A percentile compares a stretch with the other conserved stretches of the same genome.
Conservation (phyloP, 2,329 filamentous ascomycete genomes). For the Penicillium occitanis region DNA sequence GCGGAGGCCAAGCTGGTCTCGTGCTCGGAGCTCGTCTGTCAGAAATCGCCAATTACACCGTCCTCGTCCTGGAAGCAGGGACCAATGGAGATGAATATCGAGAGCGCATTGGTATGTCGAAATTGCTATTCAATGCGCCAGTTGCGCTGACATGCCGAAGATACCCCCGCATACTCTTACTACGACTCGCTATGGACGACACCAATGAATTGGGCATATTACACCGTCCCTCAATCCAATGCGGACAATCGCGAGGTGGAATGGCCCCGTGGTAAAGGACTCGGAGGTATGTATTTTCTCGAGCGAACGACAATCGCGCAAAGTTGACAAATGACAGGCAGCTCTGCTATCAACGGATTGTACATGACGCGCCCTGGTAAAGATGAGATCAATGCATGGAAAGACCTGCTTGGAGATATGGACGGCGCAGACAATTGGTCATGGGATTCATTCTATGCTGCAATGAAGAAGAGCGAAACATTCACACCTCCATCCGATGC, state of each 20-base stretch:
- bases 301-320: not conserved
- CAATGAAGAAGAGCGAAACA: slow-evolving; percentile 35
- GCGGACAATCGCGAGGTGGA: slow-evolving; percentile 32
- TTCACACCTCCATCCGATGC: slow-evolving; percentile 26
- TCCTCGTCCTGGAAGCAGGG: slow-evolving; percentile 36
- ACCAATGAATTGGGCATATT: slow-evolving; percentile 36
- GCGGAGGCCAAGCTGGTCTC: slow-evolving; percentile 58
- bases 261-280: slow-evolving; percentile 38
- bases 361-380: slow-evolving; percentile 38
- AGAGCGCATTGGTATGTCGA: slow-evolving; percentile 33
- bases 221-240: slow-evolving; percentile 32
- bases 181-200: slow-evolving; percentile 39
- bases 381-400: slow-evolving; percentile 37
- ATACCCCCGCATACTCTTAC: slow-evolving; percentile 37
- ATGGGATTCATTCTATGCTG: slow-evolving; percentile 37
- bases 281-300: slow-evolving; percentile 30
- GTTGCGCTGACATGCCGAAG: slow-evolving; percentile 24
- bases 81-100: slow-evolving; percentile 36
- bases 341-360: slow-evolving; percentile 38
- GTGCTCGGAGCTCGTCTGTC: slow-evolving; percentile 46
- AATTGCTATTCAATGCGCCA: not conserved
- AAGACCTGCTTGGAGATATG: slow-evolving; percentile 35
- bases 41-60: slow-evolving; percentile 41
- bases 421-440: slow-evolving; percentile 38
- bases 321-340: slow-evolving; percentile 25